Evolutionary conservation across 139 green algal species (phyloP).

Genomic region (Astrephomene gubernaculifera): DNA sequence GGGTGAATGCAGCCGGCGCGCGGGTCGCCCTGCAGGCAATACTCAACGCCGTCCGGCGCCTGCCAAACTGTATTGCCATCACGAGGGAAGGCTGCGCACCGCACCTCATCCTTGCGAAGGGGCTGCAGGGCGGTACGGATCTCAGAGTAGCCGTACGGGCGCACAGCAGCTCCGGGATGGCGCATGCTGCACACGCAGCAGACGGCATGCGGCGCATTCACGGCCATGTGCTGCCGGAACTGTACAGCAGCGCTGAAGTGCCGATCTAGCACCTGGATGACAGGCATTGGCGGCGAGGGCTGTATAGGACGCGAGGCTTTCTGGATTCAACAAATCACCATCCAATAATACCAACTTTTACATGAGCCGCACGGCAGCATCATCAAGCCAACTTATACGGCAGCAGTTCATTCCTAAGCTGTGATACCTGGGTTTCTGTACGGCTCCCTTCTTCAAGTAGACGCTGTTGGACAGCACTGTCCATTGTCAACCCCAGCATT

Average conservation of each 20-base stretch:
- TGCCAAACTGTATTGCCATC: not conserved
- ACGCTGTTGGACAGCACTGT: too few relatives aligned
- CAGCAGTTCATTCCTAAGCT: too few relatives aligned
- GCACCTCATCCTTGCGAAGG: not conserved
- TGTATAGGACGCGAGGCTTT: too few relatives aligned
- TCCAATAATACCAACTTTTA: too few relatives aligned
- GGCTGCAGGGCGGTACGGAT: not conserved
- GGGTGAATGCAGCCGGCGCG: not conserved
- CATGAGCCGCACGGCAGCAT: too few relatives aligned
- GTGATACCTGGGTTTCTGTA: too few relatives aligned
- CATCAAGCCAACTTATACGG: too few relatives aligned
- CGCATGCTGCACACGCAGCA: not conserved
- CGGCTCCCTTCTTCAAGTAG: too few relatives aligned
- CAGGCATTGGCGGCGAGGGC: too few relatives aligned
- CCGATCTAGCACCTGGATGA: too few relatives aligned
- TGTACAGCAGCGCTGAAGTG: not conserved
- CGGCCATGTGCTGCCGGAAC: not conserved
- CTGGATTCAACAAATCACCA: too few relatives aligned
- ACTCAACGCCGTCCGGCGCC: not conserved
- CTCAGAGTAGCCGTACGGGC: not conserved
- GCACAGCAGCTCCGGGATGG: not conserved
- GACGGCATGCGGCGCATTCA: not conserved
- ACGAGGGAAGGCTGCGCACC: not conserved
- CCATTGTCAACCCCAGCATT: too few relatives aligned
- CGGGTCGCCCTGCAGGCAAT: not conserved